These are phyloP conservation scores for Aspergillus affinis DNA, from an alignment of 495 filamentous ascomycete genomes.

Conservation along the genomic window DNA sequence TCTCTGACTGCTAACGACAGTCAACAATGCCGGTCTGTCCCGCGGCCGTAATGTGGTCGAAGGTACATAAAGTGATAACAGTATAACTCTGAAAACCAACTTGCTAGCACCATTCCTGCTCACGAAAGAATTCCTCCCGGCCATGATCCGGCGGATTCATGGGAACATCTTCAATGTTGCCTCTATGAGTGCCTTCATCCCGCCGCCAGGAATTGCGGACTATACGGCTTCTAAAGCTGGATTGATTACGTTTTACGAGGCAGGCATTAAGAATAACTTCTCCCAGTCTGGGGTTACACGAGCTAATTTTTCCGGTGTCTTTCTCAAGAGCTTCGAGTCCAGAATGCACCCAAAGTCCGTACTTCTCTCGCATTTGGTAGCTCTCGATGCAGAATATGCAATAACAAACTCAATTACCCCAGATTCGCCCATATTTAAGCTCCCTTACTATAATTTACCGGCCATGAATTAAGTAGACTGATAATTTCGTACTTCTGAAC, in stretches of 20 bases:
- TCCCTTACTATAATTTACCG: no score
- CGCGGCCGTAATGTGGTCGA: slow-evolving; percentile 64
- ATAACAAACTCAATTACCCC: no score
- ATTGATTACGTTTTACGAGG: slow-evolving; percentile 68
- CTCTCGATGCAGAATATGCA: no score
- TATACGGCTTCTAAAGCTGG: slow-evolving; percentile 71
- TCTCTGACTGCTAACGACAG: slow-evolving; percentile 38
- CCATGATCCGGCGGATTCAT: slow-evolving; percentile 57
- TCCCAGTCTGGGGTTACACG: slow-evolving; percentile 19
- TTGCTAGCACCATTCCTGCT: slow-evolving; percentile 71
- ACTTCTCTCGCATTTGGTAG: slow-evolving; percentile 26
- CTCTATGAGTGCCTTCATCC: slow-evolving; percentile 67
- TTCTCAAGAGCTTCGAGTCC: slow-evolving; percentile 45
- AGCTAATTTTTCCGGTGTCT: no score
- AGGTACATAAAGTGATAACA: slow-evolving; percentile 60
- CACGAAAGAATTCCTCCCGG: slow-evolving; percentile 73
- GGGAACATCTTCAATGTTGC: slow-evolving; percentile 77
- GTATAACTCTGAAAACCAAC: slow-evolving; percentile 63
- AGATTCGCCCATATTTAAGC: no score
- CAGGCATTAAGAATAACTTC: slow-evolving; percentile 20
- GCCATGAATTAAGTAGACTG: no score
- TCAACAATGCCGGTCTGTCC: slow-evolving; percentile 79
- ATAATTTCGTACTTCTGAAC: no score
- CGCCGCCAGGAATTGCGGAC: slow-evolving; percentile 61
- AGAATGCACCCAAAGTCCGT: slow-evolving; percentile 32